A percentile compares a stretch with the other conserved stretches of the same genome.
Conservation (phyloP, 768 basidiomycete genomes). For the Kwoniella mangroviensis region DNA sequence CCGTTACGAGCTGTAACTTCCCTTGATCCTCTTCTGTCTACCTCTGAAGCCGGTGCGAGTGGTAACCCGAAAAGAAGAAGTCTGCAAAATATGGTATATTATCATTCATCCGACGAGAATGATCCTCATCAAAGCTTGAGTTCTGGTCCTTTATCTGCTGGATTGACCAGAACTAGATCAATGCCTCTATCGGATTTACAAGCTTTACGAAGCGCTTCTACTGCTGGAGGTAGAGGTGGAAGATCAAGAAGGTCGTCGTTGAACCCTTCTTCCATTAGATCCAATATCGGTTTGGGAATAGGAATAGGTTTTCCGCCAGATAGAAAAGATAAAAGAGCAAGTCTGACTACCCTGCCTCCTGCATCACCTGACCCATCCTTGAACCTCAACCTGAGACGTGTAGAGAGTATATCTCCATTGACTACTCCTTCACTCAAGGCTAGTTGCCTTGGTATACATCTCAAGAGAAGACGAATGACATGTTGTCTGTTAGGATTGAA, state of each 20-base stretch:
- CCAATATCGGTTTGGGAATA: conserved; percentile 6
- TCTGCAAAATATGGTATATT: conserved; percentile 50
- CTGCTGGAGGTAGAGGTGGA: conserved; percentile 28
- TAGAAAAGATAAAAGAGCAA: conserved; percentile 4
- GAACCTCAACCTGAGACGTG: not conserved
- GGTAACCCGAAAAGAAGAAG: conserved; percentile 42
- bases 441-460: conserved; percentile 46
- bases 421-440: conserved; percentile 48
- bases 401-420: conserved; percentile 40
- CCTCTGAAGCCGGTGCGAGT: not conserved
- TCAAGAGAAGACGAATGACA: conserved; percentile 44
- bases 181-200: conserved; percentile 39
- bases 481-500: conserved; percentile 53
- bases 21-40: not conserved
- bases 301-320: conserved; percentile 5
- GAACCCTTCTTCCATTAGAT: not conserved
- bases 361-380: conserved; percentile 1
- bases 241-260: conserved; percentile 22
- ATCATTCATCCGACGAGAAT: conserved; percentile 28
- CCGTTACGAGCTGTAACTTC: conserved; percentile 9
- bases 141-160: not conserved
- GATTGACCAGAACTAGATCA: conserved; percentile 31
- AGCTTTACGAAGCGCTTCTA: conserved; percentile 27
- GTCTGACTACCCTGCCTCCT: not conserved
- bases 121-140: not conserved